Evolutionary conservation across 1,284 basidiomycete genomes (phyloP).

Genomic region (Agroathelia rolfsii): DNA sequence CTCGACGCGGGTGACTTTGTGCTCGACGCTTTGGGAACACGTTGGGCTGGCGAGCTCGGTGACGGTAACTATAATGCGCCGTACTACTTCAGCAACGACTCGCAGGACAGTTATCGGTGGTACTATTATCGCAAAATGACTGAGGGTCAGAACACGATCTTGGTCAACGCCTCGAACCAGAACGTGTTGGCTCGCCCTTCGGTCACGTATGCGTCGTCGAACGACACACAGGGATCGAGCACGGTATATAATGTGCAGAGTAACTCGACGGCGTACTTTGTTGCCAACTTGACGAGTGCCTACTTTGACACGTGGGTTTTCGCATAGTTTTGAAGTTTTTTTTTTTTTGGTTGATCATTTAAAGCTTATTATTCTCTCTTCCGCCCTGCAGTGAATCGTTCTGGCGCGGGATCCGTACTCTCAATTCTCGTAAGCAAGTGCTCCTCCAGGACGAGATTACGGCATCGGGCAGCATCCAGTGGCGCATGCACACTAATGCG

Average conservation of each 20-base stretch:
- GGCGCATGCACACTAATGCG: conserved; percentile 95
- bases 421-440: conserved; percentile 88
- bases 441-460: conserved; percentile 84
- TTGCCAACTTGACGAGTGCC: conserved; percentile 69
- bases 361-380: conserved; percentile 10
- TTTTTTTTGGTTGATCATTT: conserved; percentile 8
- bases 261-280: conserved; percentile 79
- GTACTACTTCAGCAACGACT: conserved; percentile 68
- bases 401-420: conserved; percentile 78
- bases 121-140: conserved; percentile 93
- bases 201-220: conserved; percentile 42
- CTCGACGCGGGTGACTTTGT: conserved; percentile 93
- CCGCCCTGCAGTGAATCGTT: conserved; percentile 60
- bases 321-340: conserved; percentile 7
- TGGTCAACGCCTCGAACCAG: conserved; percentile 78
- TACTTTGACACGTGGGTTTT: conserved; percentile 70
- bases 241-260: conserved; percentile 53
- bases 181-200: conserved; percentile 64
- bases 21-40: conserved; percentile 86
- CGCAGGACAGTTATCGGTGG: conserved; percentile 69
- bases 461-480: conserved; percentile 53
- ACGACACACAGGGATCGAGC: conserved; percentile 72
- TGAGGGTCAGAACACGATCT: conserved; percentile 92
- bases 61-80: conserved; percentile 74
- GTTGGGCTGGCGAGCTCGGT: conserved; percentile 95